Evolutionary conservation across 1,139 yeast species (phyloP), one percentile per base, ranked within the genome.

Genomic region (Pichia sp.): DNA sequence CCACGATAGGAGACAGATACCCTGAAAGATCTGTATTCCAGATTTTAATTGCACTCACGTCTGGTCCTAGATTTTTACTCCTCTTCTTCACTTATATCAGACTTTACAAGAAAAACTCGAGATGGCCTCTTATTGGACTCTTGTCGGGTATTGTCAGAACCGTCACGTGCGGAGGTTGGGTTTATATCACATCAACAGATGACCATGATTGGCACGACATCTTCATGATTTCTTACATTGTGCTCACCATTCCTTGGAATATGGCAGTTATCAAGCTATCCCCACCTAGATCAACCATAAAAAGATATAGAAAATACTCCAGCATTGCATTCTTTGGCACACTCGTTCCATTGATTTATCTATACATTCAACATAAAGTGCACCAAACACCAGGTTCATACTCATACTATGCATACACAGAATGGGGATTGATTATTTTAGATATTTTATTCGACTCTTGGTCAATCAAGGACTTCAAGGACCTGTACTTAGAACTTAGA

Each of bases 101-200:
- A 25, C 52, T 64, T 23, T 62, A 56, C 50, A 62, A 55, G 33
- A 58, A 63, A n/a, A 58, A 66, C 32, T 59, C 73, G 1, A 41
- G 50, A 10, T 49, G 61, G 23, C 76, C 84, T 3, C 59, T 57
- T 41, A 55, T 70, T 35, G 67, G 63, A 1, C 53, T 77, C 10
- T 45, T 74, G 1, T 57, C 77, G 3, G 98, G 98, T 10, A 42
- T 83, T 2, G 40, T 83, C 17, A 74, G 98, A 59, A 91, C 98
- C 0, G 72, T 91, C 39, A 81, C 96, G 1, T 91, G 98, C 53
- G 98, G 98, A 50, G 97, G 97, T 11, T 91, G 97, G 97, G 95
- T 93, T 13, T 91, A 91, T 55, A 82, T 91, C 47, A 91, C 98
- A 2, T 84, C 95, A 9, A 86, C 97, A 1, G 98, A 91, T 57